phyloP scores from a whole-genome alignment of 2,329 filamentous ascomycete genomes.

The Fusarium sp. region DNA sequence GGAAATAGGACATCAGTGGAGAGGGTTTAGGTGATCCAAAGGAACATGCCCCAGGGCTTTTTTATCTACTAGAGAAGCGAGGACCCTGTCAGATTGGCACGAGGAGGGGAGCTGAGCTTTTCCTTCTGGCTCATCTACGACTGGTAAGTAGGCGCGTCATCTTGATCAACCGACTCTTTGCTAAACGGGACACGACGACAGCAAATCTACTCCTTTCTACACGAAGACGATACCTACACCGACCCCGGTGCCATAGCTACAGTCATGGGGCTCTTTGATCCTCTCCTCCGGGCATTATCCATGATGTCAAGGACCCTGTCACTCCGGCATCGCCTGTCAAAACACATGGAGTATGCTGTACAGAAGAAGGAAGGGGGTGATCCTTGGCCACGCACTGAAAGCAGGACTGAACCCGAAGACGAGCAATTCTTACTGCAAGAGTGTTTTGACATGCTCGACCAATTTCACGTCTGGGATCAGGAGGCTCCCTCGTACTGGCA shows the following conservation, averaged over 20 bases:
- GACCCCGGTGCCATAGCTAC: conserved; percentile 47
- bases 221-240: conserved; percentile 46
- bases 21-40: conserved; percentile 43
- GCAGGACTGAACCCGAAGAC: neutral
- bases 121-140: conserved; percentile 45
- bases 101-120: conserved; percentile 45
- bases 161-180: neutral
- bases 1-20: conserved; percentile 47
- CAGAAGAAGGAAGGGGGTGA: neutral
- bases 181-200: neutral
- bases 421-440: conserved; percentile 22
- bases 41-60: conserved; percentile 49
- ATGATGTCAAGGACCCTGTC: conserved; percentile 46
- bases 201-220: conserved; percentile 50
- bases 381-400: neutral
- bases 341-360: conserved; percentile 6
- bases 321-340: conserved; percentile 27
- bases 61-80: conserved; percentile 48
- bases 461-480: conserved; percentile 45
- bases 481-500: conserved; percentile 49
- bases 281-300: conserved; percentile 45
- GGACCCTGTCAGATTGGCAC: conserved; percentile 47
- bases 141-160: conserved; percentile 37
- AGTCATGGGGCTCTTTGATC: conserved; percentile 45
- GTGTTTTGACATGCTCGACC: conserved; percentile 46